Percentiles rank a stretch among this genome's conserved stretches.
These are phyloP conservation scores for Lotus japonicus DNA, from an alignment of 306 rosid genomes.

Conservation along the genomic window DNA sequence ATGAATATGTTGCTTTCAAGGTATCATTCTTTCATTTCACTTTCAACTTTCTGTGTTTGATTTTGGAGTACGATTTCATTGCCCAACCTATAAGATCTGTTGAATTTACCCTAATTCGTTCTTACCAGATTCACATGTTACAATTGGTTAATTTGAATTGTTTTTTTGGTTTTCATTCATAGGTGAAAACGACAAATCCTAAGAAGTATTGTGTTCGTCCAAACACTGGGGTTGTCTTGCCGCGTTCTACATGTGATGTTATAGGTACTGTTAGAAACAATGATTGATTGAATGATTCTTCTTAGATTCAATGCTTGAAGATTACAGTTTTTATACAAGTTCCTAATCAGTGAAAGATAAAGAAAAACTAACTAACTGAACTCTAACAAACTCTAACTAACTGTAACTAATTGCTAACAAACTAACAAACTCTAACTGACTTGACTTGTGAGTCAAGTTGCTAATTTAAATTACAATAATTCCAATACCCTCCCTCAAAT, in stretches of 20 bases:
- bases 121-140: too few species aligned
- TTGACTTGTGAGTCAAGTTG: too few species aligned
- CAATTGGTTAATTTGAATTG: not conserved
- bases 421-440: too few species aligned
- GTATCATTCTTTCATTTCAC: constrained; percentile 22
- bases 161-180: constrained; percentile 7
- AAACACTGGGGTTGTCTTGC: constrained; percentile 83
- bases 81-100: constrained; percentile 9
- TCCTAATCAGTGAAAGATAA: too few species aligned
- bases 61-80: not conserved
- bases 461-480: too few species aligned
- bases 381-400: too few species aligned
- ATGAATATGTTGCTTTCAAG: constrained; percentile 85
- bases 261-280: constrained; percentile 45
- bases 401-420: too few species aligned
- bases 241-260: constrained; percentile 82
- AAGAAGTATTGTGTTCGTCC: constrained; percentile 99
- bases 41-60: not conserved
- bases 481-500: too few species aligned
- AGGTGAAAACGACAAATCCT: constrained; percentile 98
- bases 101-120: not conserved
- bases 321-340: too few species aligned
- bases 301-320: too few species aligned
- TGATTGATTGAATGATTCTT: too few species aligned
- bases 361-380: too few species aligned